A percentile compares a stretch with the other conserved stretches of the same genome.
These are phyloP conservation scores for Hysterium pulicare DNA, from an alignment of 2,329 filamentous ascomycete species.

Conservation along the genomic window DNA sequence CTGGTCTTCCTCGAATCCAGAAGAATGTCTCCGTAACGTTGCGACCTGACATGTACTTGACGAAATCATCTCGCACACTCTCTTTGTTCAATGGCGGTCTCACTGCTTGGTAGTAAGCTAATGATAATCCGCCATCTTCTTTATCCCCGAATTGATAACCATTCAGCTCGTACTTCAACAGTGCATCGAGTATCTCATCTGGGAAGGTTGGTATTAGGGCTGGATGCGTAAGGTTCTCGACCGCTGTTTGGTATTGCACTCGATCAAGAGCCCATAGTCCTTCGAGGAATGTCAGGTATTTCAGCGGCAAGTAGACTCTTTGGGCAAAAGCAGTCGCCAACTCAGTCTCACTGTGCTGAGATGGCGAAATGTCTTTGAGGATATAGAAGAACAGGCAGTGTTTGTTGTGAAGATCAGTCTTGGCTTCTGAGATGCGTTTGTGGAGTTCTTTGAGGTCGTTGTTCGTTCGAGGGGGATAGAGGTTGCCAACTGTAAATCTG, in stretches of 20 bases:
- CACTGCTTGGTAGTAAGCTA: conserved; percentile 76
- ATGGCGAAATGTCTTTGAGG: conserved; percentile 66
- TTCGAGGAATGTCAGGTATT: conserved; percentile 77
- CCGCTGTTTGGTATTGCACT: conserved; percentile 61
- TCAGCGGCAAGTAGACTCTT: conserved; percentile 64
- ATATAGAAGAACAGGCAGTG: conserved; percentile 82
- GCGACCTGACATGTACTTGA: conserved; percentile 63
- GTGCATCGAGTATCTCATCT: conserved; percentile 72
- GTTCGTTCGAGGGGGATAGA: conserved; percentile 72
- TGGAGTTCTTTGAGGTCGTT: conserved; percentile 66
- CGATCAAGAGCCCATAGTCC: conserved; percentile 79
- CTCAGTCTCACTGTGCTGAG: conserved; percentile 45
- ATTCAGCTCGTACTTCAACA: conserved; percentile 58
- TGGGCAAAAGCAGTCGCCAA: conserved; percentile 58
- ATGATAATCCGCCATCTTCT: conserved; percentile 59
- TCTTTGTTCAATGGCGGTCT: conserved; percentile 67
- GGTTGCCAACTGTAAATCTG: conserved; percentile 50
- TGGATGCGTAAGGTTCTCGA: conserved; percentile 75
- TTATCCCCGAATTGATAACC: conserved; percentile 22
- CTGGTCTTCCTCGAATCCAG: conserved; percentile 65
- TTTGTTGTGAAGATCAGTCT: conserved; percentile 70
- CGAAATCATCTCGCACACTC: conserved; percentile 63
- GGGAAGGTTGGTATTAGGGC: conserved; percentile 77
- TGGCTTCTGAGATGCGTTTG: conserved; percentile 62
- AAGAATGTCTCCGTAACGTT: conserved; percentile 71